Evolutionary conservation across 2,329 filamentous ascomycete genomes (phyloP).

Genomic region (Cercospora sp.): DNA sequence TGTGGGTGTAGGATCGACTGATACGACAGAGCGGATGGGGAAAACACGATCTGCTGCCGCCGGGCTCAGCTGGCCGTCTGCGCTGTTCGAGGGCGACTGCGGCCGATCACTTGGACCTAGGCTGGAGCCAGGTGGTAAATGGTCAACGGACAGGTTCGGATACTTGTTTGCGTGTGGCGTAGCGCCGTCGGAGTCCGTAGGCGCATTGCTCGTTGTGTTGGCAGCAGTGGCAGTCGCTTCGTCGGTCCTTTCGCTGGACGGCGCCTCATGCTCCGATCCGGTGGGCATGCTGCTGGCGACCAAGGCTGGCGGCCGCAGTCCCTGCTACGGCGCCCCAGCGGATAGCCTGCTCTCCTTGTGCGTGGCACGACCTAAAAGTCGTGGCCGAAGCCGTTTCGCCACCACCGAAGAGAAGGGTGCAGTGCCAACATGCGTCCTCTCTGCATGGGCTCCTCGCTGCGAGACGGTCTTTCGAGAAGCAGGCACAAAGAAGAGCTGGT

Average conservation of each 20-base stretch:
- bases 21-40: slow-evolving; percentile 78
- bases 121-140: slow-evolving; percentile 8
- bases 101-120: background rate
- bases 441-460: background rate
- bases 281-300: background rate
- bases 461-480: background rate
- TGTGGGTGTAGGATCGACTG: slow-evolving; percentile 60
- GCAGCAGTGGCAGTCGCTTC: background rate
- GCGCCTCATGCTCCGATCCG: background rate
- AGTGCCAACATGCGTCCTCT: slow-evolving; percentile 5
- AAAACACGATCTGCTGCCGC: slow-evolving; percentile 65
- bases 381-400: slow-evolving; percentile 11
- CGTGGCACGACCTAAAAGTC: slow-evolving; percentile 14
- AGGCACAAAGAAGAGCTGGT: background rate
- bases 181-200: background rate
- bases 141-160: slow-evolving; percentile 11
- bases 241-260: slow-evolving; percentile 11
- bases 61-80: slow-evolving; percentile 42
- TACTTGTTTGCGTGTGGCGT: slow-evolving; percentile 16
- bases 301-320: background rate
- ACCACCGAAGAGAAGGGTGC: background rate
- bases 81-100: slow-evolving; percentile 10
- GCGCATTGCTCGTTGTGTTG: slow-evolving; percentile 2
- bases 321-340: background rate
- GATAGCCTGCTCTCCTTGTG: background rate